Conservation (phyloP, 305 asterid genomes). For the Plantago coronopus region DNA sequence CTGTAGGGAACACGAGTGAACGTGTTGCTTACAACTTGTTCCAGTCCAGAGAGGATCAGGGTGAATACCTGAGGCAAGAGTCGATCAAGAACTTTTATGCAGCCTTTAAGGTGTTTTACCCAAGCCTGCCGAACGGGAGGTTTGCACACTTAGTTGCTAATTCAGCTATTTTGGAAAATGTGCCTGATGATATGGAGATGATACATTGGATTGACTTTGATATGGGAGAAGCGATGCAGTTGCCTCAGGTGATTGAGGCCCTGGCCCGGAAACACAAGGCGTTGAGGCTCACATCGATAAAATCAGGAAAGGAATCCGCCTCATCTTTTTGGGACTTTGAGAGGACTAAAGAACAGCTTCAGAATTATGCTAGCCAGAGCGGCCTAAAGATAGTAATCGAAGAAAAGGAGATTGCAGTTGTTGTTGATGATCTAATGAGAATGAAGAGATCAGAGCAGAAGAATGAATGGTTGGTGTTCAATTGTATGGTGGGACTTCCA, state of each 20-base stretch:
- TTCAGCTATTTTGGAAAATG: constrained; percentile 39
- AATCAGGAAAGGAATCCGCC: constrained; percentile 28
- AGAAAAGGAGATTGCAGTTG: constrained; percentile 36
- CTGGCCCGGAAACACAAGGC: constrained; percentile 31
- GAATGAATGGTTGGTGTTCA: constrained; percentile 60
- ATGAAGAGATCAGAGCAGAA: constrained; percentile 26
- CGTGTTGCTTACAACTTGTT: constrained; percentile 55
- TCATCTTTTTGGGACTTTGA: constrained; percentile 36
- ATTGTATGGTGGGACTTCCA: constrained; percentile 66
- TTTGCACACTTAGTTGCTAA: constrained; percentile 46
- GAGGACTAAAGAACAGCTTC: constrained; percentile 45
- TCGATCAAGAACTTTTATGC: constrained; percentile 38
- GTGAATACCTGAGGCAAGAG: constrained; percentile 43
- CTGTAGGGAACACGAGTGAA: constrained; percentile 43
- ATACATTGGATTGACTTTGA: constrained; percentile 41
- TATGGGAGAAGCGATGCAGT: constrained; percentile 44
- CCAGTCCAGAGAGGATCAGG: constrained; percentile 34
- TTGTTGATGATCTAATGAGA: constrained; percentile 33
- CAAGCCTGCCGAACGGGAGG: constrained; percentile 41
- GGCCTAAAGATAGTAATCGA: constrained; percentile 44
- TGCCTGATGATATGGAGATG: constrained; percentile 26
- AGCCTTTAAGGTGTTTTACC: constrained; percentile 51
- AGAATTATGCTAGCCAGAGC: constrained; percentile 41
- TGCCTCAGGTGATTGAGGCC: constrained; percentile 57
- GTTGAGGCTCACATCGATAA: constrained; percentile 47